Evolutionary conservation across 179 eudicot species (phyloP), one percentile per base, ranked within the genome.

Genomic region (Silene noctiflora): DNA sequence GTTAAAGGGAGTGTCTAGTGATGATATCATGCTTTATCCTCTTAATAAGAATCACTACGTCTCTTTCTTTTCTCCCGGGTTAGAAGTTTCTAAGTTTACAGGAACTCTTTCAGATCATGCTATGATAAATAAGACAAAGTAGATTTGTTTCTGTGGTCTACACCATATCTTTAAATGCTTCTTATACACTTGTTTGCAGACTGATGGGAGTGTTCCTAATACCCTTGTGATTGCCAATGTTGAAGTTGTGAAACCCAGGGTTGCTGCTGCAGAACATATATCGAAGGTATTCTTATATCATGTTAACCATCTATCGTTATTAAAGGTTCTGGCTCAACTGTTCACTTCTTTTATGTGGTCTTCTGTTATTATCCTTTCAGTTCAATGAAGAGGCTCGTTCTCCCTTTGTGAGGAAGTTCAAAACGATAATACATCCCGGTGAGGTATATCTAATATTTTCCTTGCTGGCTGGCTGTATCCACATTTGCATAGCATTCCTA

Each of bases 251-350:
- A 95, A 93, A 83, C 89, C 99, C 25, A 87, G 99, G 78, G 93
- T 95, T 84, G 99, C 99, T 72, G 99, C 99, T 51, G 99, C 97
- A 1, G 97, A 95, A 78, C 99, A 95, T 82, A 95, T 95, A 81
- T 86, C 99, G 20, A 90, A 93, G 93, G 99, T 93, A 46, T 72
- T 17, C 20, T 22, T 33, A 39, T 25, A 77, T 20, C 21, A 44
- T 76, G 53, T 66, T n/a, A 20, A 42, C 46, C 33, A 19, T 19
- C 6, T 53, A 20, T 56, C 46, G 20, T n/a, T 33, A 31, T 27
- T 66, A 69, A 20, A 55, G n/a, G 21, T 31, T 68, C n/a, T 69
- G 19, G 51, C 62, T 33, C 27, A 12, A 65, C 6, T 76, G 8
- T 61, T 44, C 11, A 39, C 3, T n/a, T 51, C n/a, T n/a, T 27